Percentiles rank a stretch among this genome's conserved stretches.
phyloP scores from a whole-genome alignment of 2,329 filamentous ascomycete species.

The Scytalidium sp. region DNA sequence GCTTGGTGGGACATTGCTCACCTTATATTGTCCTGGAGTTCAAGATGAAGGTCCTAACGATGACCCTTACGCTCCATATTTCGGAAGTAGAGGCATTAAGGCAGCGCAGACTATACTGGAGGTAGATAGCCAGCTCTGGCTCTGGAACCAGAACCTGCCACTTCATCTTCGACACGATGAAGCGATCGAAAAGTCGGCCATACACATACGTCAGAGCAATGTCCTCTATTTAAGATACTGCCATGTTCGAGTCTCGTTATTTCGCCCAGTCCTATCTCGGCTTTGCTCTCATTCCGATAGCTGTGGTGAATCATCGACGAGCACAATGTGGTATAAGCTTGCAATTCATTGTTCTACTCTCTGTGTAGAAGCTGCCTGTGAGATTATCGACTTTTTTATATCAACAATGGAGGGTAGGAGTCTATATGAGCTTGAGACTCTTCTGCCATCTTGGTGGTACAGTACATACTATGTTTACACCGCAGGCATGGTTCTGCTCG shows the following conservation, averaged over 20 bases:
- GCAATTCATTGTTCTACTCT: not conserved
- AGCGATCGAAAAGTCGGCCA: not conserved
- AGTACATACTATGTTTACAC: not conserved
- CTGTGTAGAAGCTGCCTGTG: not conserved
- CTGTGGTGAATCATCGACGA: not conserved
- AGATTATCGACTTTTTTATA: not conserved
- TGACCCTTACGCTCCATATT: not conserved
- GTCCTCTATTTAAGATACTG: not conserved
- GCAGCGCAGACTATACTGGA: not conserved
- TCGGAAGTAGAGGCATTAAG: not conserved
- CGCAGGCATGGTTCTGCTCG: not conserved
- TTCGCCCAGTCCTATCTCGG: not conserved
- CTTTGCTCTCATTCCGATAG: not conserved
- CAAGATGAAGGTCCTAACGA: not conserved
- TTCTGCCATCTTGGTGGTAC: not conserved
- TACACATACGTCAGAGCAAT: not conserved
- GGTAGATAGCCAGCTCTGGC: not conserved
- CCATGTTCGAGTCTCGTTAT: not conserved
- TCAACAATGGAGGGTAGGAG: not conserved
- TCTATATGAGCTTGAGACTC: not conserved
- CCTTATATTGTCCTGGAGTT: not conserved
- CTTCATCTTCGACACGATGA: not conserved
- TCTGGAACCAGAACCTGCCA: not conserved
- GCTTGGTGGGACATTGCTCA: not conserved
- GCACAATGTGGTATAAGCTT: not conserved